A percentile compares a stretch with the other conserved stretches of the same genome.
Evolutionary conservation across 805 yeast species (phyloP).

Genomic region (Kodamaea kaohsiungensis): DNA sequence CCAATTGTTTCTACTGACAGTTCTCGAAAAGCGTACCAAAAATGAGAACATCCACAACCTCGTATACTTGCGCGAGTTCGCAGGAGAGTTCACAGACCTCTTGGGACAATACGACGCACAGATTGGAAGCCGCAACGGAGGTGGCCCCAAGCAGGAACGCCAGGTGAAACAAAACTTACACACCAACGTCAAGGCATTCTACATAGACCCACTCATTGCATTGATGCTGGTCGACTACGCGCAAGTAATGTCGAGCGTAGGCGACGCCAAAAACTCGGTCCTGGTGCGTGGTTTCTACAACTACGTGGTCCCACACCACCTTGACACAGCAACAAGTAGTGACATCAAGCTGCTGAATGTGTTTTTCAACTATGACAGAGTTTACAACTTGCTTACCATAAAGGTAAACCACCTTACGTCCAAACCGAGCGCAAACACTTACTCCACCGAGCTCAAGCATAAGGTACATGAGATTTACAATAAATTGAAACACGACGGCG

Average conservation of each 20-base stretch:
- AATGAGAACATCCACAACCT: slow-evolving; percentile 13
- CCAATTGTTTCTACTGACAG: slow-evolving; percentile 20
- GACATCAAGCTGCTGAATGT: slow-evolving; percentile 18
- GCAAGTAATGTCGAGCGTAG: slow-evolving; percentile 32
- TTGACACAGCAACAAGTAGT: background rate
- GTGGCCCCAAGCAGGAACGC: slow-evolving; percentile 3
- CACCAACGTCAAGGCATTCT: slow-evolving; percentile 36
- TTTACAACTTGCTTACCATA: slow-evolving; percentile 23
- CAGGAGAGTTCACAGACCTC: slow-evolving; percentile 16
- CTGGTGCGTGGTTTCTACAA: slow-evolving; percentile 27
- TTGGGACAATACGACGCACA: slow-evolving; percentile 21
- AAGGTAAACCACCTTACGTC: slow-evolving; percentile 23
- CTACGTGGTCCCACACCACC: slow-evolving; percentile 7
- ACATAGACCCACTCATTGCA: slow-evolving; percentile 42
- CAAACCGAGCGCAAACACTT: slow-evolving; percentile 13
- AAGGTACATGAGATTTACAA: slow-evolving; percentile 19
- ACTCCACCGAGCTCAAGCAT: slow-evolving; percentile 17
- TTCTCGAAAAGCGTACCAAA: slow-evolving; percentile 8
- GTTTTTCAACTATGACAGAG: slow-evolving; percentile 21
- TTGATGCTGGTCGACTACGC: slow-evolving; percentile 29
- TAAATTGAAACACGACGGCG: slow-evolving; percentile 13
- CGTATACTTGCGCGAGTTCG: slow-evolving; percentile 19
- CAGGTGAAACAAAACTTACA: slow-evolving; percentile 37
- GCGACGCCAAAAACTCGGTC: slow-evolving; percentile 21
- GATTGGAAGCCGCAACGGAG: background rate